Base-by-base conservation (phyloP, 2,329 filamentous ascomycete species). In the Microdochium nivale region DNA sequence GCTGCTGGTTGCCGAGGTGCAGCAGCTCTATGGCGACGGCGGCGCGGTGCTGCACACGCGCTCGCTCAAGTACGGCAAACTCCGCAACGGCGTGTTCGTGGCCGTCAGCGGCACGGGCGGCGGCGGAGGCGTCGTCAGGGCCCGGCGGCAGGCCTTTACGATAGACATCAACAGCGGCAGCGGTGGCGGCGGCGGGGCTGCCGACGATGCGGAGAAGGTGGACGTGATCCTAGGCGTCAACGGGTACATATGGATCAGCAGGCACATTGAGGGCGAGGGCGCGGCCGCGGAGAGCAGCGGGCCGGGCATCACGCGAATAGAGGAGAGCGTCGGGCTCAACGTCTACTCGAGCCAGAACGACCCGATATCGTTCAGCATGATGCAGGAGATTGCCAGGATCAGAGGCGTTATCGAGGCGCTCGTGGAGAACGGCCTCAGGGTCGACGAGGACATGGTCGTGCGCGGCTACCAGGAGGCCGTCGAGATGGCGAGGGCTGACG, bases 271-370 rank as follows among this genome's bases (percentile, higher is more conserved):
- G 58, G 79, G 78, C 33, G 76, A 78, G n/a, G 68, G 70, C 4
- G 65, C 65, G 8, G 62, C 69, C 40, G 64, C 68, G 37, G 71
- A 78, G 44, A 71, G 73, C n/a, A 66, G 69, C n/a, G 71, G 70
- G 14, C 64, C 63, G 16, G 64, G 82, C 73, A 88, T 96, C 62
- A 95, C 90, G 50, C 81, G 88, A 58, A 79, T 96, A 66, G 94
- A 97, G 67, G 94, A 99, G 71, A 84, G 77, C 59, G 87, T 94
- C 21, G 90, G 84, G 56, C 83, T 84, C 61, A 88, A 86, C 51
- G 90, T 96, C 60, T 99, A 99, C 70, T 94, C 88, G 51, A 95
- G 88, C 65, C 90, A 96, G 72, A 99, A 99, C 65, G 92, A 97
- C 65, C 78, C 82, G 52, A 90, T 99, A 56, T 74, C 81, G 23